Evolutionary conservation across 2,329 filamentous ascomycete species (phyloP), one percentile per base, ranked within the genome.

Genomic region (Colletotrichum sp.): DNA sequence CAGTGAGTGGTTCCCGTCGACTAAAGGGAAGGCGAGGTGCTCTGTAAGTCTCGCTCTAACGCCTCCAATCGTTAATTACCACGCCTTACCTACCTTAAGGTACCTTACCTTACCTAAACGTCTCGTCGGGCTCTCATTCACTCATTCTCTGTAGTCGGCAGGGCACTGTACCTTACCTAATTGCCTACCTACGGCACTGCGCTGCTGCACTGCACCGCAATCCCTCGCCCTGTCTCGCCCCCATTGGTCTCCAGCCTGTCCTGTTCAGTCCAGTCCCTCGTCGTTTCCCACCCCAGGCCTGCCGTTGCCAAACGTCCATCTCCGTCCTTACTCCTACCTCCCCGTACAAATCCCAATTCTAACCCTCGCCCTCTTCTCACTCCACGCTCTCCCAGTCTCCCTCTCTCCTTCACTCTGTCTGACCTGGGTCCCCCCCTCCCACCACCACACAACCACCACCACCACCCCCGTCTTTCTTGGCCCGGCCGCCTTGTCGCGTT

Each of bases 341-440:
- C 71, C 72, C 52, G 72, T 75, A 67, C 69, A 72, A 75, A 75
- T 72, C 63, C 72, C 68, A 70, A 75, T 75, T 67, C 24, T 36
- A 75, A 72, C 69, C 72, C 69, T 71, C 32, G 32, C 60, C 69
- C 39, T 63, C 59, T 36, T n/a, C 39, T 44, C 39, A n/a, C 39
- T 44, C 63, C 39, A 44, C 18, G 16, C 63, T 13, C 65, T 60
- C 44, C 8, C 30, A 36, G 6, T 30, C 34, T 21, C 34, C 34
- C 32, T 30, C 36, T 34, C 59, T 67, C 71, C 55, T 66, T 26
- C 67, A 18, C 36, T 39, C 36, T 39, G 36, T 71, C 66, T 65
- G 70, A 59, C 71, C 71, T 74, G 67, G 71, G 36, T 18, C 34
- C 34, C 71, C 39, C 49, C 52, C 32, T 28, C 24, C 18, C 18